A percentile compares a stretch with the other conserved stretches of the same genome.
These are phyloP conservation scores for Ustilago xerochloae DNA, from an alignment of 1,284 basidiomycete genomes.

Conservation along the genomic window DNA sequence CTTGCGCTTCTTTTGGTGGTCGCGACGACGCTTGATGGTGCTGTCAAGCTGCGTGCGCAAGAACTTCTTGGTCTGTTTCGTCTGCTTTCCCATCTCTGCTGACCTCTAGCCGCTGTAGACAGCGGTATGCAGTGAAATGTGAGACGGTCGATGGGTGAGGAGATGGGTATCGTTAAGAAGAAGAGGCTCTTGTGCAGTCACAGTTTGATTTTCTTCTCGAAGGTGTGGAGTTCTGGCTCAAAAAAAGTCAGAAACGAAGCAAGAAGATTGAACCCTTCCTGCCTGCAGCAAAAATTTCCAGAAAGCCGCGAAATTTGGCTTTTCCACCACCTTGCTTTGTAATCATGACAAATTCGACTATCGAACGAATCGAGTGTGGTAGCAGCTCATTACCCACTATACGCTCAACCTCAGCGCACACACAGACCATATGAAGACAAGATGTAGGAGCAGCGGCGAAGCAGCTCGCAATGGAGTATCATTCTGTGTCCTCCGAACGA, in stretches of 20 bases:
- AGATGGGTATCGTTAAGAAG: not conserved
- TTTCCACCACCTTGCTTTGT: slow-evolving; percentile 2
- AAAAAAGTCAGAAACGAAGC: not conserved
- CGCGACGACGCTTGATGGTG: slow-evolving; percentile 60
- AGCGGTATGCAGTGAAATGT: not conserved
- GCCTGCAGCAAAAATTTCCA: slow-evolving; percentile 19
- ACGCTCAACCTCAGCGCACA: not conserved
- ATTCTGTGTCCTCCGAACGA: too few species aligned
- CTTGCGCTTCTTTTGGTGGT: slow-evolving; percentile 60
- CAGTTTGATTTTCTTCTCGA: not conserved
- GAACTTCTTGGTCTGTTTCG: slow-evolving; percentile 66
- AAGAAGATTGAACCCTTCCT: slow-evolving; percentile 4
- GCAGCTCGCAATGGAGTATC: too few species aligned
- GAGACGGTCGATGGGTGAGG: not conserved
- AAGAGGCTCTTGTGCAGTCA: not conserved
- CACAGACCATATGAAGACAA: not conserved
- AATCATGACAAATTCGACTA: slow-evolving; percentile 1
- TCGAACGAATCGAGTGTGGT: not conserved
- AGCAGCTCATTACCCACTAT: not conserved
- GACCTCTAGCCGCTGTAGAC: not conserved
- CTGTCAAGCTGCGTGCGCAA: slow-evolving; percentile 56
- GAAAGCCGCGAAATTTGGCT: slow-evolving; percentile 11
- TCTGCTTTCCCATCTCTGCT: slow-evolving; percentile 60
- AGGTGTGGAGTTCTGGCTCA: slow-evolving; percentile 7
- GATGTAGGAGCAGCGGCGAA: not conserved